Evolutionary conservation across 192 early-diverging fungal species (phyloP).

Genomic region (Phlyctochytrium planicorne): DNA sequence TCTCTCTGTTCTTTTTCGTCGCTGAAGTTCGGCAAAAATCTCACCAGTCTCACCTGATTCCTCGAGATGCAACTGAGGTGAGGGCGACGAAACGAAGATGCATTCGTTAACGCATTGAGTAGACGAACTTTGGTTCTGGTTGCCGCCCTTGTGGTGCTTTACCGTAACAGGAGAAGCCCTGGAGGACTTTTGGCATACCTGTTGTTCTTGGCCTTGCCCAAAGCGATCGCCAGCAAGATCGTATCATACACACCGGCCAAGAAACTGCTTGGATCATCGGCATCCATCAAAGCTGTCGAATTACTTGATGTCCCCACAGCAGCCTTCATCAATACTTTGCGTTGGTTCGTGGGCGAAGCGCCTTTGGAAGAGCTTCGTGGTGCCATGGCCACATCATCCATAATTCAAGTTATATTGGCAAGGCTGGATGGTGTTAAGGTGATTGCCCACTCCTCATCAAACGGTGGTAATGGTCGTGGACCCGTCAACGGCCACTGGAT

Average conservation of each 20-base stretch:
- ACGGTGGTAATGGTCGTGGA: neutral
- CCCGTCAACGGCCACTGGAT: constrained; percentile 11
- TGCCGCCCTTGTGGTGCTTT: too few species aligned
- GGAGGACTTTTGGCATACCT: too few species aligned
- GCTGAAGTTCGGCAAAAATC: too few species aligned
- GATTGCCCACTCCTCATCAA: neutral
- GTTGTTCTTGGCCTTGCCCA: neutral
- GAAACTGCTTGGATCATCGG: neutral
- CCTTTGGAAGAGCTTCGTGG: neutral
- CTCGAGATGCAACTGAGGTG: too few species aligned
- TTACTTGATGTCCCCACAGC: neutral
- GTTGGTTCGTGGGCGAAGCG: neutral
- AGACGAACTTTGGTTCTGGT: too few species aligned
- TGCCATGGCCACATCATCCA: neutral
- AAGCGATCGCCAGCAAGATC: neutral
- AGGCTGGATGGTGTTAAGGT: neutral
- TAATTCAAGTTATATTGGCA: neutral
- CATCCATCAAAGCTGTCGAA: neutral
- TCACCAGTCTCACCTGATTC: too few species aligned
- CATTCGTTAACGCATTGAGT: too few species aligned
- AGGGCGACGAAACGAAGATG: too few species aligned
- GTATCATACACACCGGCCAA: neutral
- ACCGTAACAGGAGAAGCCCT: too few species aligned
- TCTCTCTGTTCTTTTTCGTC: too few species aligned
- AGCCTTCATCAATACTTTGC: neutral